A percentile compares a stretch with the other conserved stretches of the same genome.
Conservation (phyloP, 208 protist genomes). For the Crithidia mellificae region DNA sequence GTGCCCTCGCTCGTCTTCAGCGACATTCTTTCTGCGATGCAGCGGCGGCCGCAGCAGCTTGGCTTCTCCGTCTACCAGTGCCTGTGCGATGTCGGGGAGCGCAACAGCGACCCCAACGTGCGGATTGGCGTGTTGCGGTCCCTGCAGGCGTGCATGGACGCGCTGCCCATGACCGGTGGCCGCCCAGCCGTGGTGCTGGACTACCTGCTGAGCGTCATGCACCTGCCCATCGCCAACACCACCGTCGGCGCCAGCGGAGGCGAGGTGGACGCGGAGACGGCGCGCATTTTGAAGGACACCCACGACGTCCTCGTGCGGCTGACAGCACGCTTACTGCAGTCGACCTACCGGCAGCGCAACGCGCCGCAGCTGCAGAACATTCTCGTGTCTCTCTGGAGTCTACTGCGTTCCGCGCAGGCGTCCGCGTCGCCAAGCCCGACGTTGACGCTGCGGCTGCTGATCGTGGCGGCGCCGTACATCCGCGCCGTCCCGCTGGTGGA, state of each 20-base stretch:
- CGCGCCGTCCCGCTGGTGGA: conserved; percentile 63
- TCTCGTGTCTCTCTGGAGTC: conserved; percentile 34
- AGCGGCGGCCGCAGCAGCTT: conserved; percentile 59
- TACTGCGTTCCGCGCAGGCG: conserved; percentile 18
- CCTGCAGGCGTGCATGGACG: conserved; percentile 48
- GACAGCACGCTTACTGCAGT: conserved; percentile 33
- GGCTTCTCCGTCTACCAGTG: conserved; percentile 66
- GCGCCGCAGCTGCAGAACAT: conserved; percentile 66
- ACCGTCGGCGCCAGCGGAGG: not conserved
- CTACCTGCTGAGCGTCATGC: conserved; percentile 34
- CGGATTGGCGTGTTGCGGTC: conserved; percentile 54
- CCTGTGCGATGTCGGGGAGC: conserved; percentile 41
- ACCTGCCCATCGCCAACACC: conserved; percentile 17
- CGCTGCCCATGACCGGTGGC: conserved; percentile 62
- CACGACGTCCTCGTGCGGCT: conserved; percentile 43
- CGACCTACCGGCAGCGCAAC: conserved; percentile 58
- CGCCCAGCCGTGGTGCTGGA: conserved; percentile 46
- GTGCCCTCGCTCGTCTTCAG: conserved; percentile 60
- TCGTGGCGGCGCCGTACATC: conserved; percentile 70
- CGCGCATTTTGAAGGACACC: conserved; percentile 22
- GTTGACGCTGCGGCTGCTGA: conserved; percentile 39
- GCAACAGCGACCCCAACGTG: conserved; percentile 30
- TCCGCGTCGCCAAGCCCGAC: conserved; percentile 17
- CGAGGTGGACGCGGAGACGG: conserved; percentile 12
- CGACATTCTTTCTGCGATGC: conserved; percentile 53